These are phyloP conservation scores for Bruguiera gymnorhiza DNA, from an alignment of 345 rosid genomes.

Conservation along the genomic window DNA sequence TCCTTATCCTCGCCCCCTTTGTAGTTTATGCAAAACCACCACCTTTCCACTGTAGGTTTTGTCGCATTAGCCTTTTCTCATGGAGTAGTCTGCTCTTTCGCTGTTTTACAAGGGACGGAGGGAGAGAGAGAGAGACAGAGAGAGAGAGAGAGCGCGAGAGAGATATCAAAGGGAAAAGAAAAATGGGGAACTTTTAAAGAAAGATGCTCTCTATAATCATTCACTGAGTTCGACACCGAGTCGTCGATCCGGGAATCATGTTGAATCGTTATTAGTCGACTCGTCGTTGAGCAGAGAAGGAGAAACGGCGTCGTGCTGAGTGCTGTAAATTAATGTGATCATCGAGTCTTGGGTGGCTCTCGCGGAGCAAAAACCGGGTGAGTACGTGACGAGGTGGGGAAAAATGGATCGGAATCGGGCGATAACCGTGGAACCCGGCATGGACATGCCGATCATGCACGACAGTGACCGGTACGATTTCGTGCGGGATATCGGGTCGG, in stretches of 20 bases:
- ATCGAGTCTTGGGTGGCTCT: neutral
- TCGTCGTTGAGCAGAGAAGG: neutral
- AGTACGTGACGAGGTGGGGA: neutral
- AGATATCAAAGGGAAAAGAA: neutral
- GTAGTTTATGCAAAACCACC: neutral
- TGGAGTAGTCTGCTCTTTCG: slow-evolving; percentile 8
- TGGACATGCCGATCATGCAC: slow-evolving; percentile 39
- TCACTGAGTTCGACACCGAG: slow-evolving; percentile 5
- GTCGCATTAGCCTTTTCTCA: slow-evolving; percentile 14
- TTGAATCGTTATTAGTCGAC: neutral
- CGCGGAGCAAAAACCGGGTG: too few relatives aligned
- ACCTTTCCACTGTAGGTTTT: neutral
- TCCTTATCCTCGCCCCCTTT: neutral
- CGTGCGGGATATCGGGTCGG: slow-evolving; percentile 31
- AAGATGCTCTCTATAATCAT: neutral
- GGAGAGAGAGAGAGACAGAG: neutral
- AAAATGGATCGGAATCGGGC: slow-evolving; percentile 21
- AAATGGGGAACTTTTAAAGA: too few relatives aligned
- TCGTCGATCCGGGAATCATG: neutral
- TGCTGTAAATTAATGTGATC: slow-evolving; percentile 7
- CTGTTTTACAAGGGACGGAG: neutral
- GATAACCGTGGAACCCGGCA: slow-evolving; percentile 25
- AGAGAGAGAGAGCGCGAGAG: neutral
- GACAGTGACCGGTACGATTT: slow-evolving; percentile 39
- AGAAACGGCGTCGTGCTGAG: neutral